These are phyloP conservation scores for Magnolia sinica DNA, from an alignment of 164 flowering plant genomes.

Conservation along the genomic window DNA sequence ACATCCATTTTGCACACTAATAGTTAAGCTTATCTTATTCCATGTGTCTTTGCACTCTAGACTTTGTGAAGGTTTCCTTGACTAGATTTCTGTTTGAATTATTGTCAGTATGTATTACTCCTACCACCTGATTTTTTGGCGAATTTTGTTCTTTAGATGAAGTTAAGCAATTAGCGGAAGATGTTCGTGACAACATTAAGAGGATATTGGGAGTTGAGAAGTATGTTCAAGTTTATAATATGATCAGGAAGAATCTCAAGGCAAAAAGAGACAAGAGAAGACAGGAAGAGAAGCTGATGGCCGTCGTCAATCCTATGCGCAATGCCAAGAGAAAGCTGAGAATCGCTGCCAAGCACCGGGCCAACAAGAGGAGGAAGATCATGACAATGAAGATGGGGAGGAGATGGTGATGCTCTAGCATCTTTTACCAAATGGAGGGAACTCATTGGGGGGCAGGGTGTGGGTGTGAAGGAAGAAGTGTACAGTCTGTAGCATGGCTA, in stretches of 20 bases:
- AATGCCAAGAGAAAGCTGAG: constrained; percentile 83
- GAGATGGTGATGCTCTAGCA: constrained; percentile 38
- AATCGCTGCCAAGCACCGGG: constrained; percentile 59
- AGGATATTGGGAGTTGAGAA: constrained; percentile 44
- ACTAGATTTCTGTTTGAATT: no score
- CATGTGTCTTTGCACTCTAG: no score
- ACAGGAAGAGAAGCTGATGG: constrained; percentile 65
- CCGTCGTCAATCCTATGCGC: constrained; percentile 71
- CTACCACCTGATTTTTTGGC: no score
- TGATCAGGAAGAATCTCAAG: constrained; percentile 59
- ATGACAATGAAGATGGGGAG: constrained; percentile 63
- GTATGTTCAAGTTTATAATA: constrained; percentile 45
- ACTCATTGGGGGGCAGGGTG: not conserved
- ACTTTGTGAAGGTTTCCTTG: no score
- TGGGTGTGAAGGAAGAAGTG: not conserved
- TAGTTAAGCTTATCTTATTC: no score
- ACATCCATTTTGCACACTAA: no score
- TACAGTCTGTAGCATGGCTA: not conserved
- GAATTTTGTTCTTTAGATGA: constrained; percentile 49
- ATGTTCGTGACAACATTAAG: constrained; percentile 41
- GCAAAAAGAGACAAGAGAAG: constrained; percentile 74
- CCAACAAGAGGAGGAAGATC: constrained; percentile 77
- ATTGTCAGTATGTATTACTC: no score
- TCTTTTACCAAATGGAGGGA: not conserved
- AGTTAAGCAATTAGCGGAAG: constrained; percentile 67